Percentiles rank a stretch among this genome's conserved stretches.
Conservation (phyloP, 2,329 filamentous ascomycete species). For the Tolypocladium ovalisporum region DNA sequence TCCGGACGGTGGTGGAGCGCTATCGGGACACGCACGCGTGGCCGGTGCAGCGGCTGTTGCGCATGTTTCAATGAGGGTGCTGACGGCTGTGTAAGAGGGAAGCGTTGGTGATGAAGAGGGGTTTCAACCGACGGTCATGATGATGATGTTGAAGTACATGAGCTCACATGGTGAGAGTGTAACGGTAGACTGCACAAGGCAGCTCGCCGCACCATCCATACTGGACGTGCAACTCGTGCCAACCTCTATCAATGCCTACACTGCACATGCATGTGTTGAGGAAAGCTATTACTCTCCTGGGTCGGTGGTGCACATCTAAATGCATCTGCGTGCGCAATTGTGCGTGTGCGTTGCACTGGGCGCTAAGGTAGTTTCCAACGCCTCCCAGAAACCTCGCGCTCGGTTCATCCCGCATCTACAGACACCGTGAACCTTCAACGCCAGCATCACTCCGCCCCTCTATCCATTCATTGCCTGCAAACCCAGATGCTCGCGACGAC, state of each 20-base stretch:
- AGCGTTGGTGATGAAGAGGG: not conserved
- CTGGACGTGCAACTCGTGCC: no score
- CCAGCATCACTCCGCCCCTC: not conserved
- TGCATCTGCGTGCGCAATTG: no score
- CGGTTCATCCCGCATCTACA: no score
- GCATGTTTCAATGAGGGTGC: slow-evolving; percentile 19
- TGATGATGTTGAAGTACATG: not conserved
- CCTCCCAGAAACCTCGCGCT: no score
- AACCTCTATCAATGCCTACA: not conserved
- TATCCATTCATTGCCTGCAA: not conserved
- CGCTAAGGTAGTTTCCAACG: no score
- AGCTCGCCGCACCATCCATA: no score
- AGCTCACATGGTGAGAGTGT: no score
- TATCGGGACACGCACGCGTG: slow-evolving; percentile 31
- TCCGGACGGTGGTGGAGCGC: slow-evolving; percentile 29
- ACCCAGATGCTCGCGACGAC: no score
- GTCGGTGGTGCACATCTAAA: no score
- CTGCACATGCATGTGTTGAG: no score
- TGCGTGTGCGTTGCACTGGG: no score
- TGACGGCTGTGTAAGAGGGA: not conserved
- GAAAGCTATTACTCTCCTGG: not conserved
- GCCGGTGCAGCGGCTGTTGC: slow-evolving; percentile 24
- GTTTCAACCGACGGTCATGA: not conserved
- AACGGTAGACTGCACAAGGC: no score
- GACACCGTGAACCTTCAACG: not conserved